Conservation (phyloP, 2,329 filamentous ascomycete species). For the Boeremia lycopersici region DNA sequence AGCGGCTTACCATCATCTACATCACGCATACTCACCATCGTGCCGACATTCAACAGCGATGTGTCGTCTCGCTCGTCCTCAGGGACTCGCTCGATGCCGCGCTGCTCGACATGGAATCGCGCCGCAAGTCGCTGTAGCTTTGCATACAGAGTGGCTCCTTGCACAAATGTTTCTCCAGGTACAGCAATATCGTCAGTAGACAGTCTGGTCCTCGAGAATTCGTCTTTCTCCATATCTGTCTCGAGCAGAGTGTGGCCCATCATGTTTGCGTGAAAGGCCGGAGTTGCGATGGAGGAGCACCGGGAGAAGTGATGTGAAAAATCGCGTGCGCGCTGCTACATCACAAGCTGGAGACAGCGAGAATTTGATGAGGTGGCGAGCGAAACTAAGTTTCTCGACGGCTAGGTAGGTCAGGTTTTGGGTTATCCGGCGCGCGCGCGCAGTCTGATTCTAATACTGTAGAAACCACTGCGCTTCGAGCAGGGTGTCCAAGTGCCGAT, state of each 20-base stretch:
- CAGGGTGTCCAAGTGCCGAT: too few relatives aligned
- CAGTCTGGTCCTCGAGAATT: constrained; percentile 14
- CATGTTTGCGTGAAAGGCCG: too few relatives aligned
- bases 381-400: too few relatives aligned
- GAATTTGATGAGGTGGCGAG: too few relatives aligned
- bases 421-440: too few relatives aligned
- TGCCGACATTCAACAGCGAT: constrained; percentile 69
- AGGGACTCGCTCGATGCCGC: constrained; percentile 77
- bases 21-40: constrained; percentile 62
- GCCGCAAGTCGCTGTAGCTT: constrained; percentile 67
- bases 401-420: too few relatives aligned
- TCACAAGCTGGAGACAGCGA: too few relatives aligned
- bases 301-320: too few relatives aligned
- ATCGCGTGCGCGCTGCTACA: too few relatives aligned
- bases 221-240: constrained; percentile 35
- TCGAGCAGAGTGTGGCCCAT: background rate
- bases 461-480: too few relatives aligned
- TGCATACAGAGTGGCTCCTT: constrained; percentile 62
- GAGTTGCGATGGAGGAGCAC: too few relatives aligned
- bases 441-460: too few relatives aligned
- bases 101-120: constrained; percentile 71
- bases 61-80: constrained; percentile 70
- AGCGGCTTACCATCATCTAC: background rate
- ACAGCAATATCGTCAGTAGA: constrained; percentile 55
- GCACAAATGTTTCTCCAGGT: constrained; percentile 63